phyloP scores from a whole-genome alignment of 106 monocot species.

The Dendrobium catenatum region DNA sequence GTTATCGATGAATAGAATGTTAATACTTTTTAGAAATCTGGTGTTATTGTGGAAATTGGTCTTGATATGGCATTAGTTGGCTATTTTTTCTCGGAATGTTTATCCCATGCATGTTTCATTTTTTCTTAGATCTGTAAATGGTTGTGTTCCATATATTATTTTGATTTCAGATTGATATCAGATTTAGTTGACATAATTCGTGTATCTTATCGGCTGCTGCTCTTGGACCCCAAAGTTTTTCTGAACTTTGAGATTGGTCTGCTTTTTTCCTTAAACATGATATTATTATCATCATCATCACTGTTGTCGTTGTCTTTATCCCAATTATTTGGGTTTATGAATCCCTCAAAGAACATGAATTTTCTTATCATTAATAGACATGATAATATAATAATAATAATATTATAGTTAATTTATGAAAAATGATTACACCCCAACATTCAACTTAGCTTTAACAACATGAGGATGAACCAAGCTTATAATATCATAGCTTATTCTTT shows the following conservation, averaged over 20 bases:
- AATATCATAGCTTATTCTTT: too few relatives aligned
- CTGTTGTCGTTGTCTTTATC: too few relatives aligned
- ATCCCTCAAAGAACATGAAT: too few relatives aligned
- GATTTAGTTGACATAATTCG: slow-evolving; percentile 34
- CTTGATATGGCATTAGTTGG: background rate
- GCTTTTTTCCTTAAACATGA: slow-evolving; percentile 17
- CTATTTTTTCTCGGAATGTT: background rate
- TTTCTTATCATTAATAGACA: too few relatives aligned
- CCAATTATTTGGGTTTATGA: too few relatives aligned
- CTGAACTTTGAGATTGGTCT: slow-evolving; percentile 84
- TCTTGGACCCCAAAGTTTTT: slow-evolving; percentile 52
- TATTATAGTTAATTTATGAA: too few relatives aligned
- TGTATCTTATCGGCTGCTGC: slow-evolving; percentile 55
- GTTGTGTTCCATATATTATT: background rate
- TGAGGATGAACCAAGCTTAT: too few relatives aligned
- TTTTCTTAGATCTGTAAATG: background rate
- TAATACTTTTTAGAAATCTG: background rate
- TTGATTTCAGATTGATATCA: slow-evolving; percentile 37
- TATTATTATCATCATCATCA: too few relatives aligned
- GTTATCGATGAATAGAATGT: background rate
- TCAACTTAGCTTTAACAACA: too few relatives aligned
- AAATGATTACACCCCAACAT: too few relatives aligned
- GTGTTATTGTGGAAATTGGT: background rate
- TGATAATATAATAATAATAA: too few relatives aligned
- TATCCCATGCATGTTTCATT: background rate